phyloP scores from a whole-genome alignment of 2,329 filamentous ascomycete genomes.

The Colletotrichum musae region DNA sequence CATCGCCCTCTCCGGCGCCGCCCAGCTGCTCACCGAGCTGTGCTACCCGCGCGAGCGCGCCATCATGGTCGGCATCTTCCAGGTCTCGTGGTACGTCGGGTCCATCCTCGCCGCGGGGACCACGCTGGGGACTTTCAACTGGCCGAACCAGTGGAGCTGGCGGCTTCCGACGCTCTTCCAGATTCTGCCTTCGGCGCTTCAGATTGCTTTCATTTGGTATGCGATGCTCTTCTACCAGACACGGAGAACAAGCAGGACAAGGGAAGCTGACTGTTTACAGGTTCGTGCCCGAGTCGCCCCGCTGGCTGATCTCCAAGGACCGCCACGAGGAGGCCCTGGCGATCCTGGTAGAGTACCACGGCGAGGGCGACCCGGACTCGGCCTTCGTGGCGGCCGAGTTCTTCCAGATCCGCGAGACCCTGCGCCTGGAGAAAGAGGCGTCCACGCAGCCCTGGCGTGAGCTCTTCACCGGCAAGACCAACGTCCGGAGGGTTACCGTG shows the following conservation, averaged over 20 bases:
- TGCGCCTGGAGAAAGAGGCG: constrained; percentile 1
- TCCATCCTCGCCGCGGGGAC: constrained; percentile 59
- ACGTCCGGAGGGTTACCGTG: constrained; percentile 46
- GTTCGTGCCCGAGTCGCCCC: constrained; percentile 49
- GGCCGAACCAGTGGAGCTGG: constrained; percentile 54
- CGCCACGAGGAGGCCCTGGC: constrained; percentile 49
- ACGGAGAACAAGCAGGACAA: no score
- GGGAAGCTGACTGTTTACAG: not conserved
- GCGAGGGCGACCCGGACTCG: constrained; percentile 64
- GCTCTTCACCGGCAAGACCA: constrained; percentile 45
- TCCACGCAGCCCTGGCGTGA: not conserved
- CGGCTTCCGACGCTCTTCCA: constrained; percentile 50
- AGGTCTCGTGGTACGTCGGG: constrained; percentile 62
- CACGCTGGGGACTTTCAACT: constrained; percentile 58
- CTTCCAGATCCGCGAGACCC: constrained; percentile 43
- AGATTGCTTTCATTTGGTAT: constrained; percentile 55
- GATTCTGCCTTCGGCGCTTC: constrained; percentile 52
- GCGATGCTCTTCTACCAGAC: no score
- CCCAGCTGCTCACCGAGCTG: constrained; percentile 65
- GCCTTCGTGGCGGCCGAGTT: constrained; percentile 64
- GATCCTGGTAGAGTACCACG: constrained; percentile 59
- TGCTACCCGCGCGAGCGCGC: constrained; percentile 67
- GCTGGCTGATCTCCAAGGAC: constrained; percentile 50
- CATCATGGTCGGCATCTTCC: constrained; percentile 67
- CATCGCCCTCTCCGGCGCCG: constrained; percentile 65